Base-by-base conservation (phyloP, 352 stramenopile genomes). In the Blastocystis sp. region DNA sequence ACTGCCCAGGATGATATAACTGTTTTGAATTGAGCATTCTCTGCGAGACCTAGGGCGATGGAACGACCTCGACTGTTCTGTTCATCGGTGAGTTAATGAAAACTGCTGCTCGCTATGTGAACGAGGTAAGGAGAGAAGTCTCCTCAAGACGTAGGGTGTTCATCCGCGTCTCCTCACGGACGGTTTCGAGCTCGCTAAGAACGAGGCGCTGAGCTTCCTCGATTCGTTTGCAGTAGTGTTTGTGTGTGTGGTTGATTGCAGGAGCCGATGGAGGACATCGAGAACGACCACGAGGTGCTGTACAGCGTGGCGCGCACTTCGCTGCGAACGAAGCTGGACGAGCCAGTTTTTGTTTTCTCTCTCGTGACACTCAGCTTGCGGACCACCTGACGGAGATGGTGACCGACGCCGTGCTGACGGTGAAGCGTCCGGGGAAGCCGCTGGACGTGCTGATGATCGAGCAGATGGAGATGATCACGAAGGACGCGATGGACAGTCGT, bases 401-500 rank as follows among this genome's bases (percentile, higher is more conserved):
- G 45, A 98, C 97, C 41, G 96, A 98, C 91, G 94, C 97, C 62
- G 95, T 99, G 89, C 94, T 98, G 76, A 96, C 94, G 91, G 96
- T 99, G 94, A 93, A 90, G 93, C 91, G 91, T 93, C 91, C 23
- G 63, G 92, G 93, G 1, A 91, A 93, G 53, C 94, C 95, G 0
- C 92, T 98, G 4, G 97, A 99, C 91, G 91, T 99, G 87, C 96
- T 98, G 92, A 98, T 98, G 95, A 96, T 99, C 39, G 97, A 99
- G 93, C 97, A 99, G 89, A 98, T 99, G 94, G 94, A 98, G 90
- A 99, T 99, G 96, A 93, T 98, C 91, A 95, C 98, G 91, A 95
- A 98, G 90, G 94, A 93, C 77, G 95, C 93, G 73, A 96, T 94
- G 26, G 96, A 98, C 92, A 97, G 94, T 64, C 92, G 92, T 45